Evolutionary conservation across 148 eudicot genomes (phyloP), one percentile per base, ranked within the genome.

Genomic region (Camellia lanceoleosa): DNA sequence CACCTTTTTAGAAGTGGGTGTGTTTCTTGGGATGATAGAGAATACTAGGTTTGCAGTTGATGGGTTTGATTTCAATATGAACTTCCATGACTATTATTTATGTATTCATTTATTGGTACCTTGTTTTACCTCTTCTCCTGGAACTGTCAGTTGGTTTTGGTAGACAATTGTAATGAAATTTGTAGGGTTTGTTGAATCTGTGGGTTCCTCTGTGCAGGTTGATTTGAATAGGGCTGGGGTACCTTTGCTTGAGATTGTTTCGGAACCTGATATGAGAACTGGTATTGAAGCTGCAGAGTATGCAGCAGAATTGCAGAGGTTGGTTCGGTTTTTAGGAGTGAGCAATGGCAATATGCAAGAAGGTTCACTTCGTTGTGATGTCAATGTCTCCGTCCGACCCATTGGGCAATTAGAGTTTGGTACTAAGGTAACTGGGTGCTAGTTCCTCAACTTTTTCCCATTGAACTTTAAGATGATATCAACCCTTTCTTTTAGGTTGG

Each of bases 261-360:
- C 99, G 83, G 99, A 96, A 89, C 99, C 99, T 79, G 99, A 96
- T 84, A 89, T 96, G 97, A 87, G 97, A 87, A 92, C 86, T 71
- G 99, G 99, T 65, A 89, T 93, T 70, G 99, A 96, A 89, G 99
- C 99, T 75, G 98, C 99, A 79, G 98, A 96, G 80, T 96, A 96
- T 85, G 99, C 94, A 68, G 93, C 99, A 54, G 99, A 96, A 82
- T 66, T 96, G 82, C 99, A 96, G 84, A 93, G 99, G 82, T 18
- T 96, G 82, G 99, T 96, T 73, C 81, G 99, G 82, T 96, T 92
- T 85, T 87, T 96, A 82, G 99, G 97, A 81, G 92, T 96, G 71
- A 86, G 97, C 82, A 96, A 96, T 84, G 99, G 99, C 59, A 96
- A 96, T 86, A 96, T 93, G 98, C 98, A 93, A 84, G 99, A 93